Evolutionary conservation across 1,139 yeast genomes (phyloP), one percentile per base, ranked within the genome.

Genomic region (Suhomyces guaymorum): DNA sequence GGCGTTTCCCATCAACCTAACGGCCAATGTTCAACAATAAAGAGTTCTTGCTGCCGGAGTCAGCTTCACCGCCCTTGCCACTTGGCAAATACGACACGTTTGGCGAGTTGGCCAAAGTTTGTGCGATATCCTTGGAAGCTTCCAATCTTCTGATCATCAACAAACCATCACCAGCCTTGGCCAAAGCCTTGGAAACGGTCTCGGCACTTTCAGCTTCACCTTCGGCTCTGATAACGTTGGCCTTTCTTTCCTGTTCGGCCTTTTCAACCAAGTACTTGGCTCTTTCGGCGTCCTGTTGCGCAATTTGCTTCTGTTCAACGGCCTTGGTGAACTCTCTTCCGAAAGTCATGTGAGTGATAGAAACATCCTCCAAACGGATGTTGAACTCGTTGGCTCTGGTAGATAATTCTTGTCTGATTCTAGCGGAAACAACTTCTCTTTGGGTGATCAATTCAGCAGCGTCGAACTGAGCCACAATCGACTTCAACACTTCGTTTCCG

Each of bases 121-220:
- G 69, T 6, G 99, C 98, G 61, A 94, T 92, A 47, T 89, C 97
- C 69, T 87, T 89, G 26, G 96, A 86, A 2, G 98, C 97, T 60
- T 94, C 98, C 52, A 94, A 80, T 67, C 97, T 78, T 75, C 98
- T 81, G 55, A 92, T 89, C 75, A 87, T 77, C 59, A 94, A 73
- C 52, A 94, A 74, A 49, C 98, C 98, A 57, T 94, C 97, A 59
- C 98, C 98, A 21, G 96, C 92, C 69, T 89, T 89, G 35, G 82
- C 80, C 51, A 94, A 76, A 4, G 98, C 97, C 64, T 82, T 88
- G 30, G 97, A 88, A 46, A 94, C 95, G 42, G 83, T 81, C 44
- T 92, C 98, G 6, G 97, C 99, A 38, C 96, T 88, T 63, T 94
- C 98, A 27, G 98, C 98, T 66, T 94, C 99, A 64, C 98, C 99